phyloP scores from a whole-genome alignment of 345 rosid species.

The Crucihimalaya himalaica region DNA sequence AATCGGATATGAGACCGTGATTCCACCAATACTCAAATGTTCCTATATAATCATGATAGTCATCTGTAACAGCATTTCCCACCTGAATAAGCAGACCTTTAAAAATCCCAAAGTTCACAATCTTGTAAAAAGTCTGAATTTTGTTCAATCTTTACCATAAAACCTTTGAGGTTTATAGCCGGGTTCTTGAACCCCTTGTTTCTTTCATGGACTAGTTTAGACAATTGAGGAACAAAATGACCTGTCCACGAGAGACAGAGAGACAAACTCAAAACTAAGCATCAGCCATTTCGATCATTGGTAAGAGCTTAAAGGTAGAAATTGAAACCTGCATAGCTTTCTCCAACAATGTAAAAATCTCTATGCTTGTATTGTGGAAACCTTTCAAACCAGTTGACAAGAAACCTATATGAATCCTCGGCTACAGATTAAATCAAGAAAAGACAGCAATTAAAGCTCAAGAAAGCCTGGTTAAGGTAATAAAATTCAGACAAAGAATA shows the following conservation, averaged over 20 bases:
- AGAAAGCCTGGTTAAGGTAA: not conserved
- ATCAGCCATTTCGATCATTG: no score
- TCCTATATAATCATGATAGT: conserved; percentile 74
- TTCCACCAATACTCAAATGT: conserved; percentile 98
- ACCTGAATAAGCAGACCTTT: conserved; percentile 52
- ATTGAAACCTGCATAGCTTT: conserved; percentile 87
- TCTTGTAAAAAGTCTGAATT: conserved; percentile 9
- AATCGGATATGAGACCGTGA: conserved; percentile 92
- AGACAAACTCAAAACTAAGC: not conserved
- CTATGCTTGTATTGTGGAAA: conserved; percentile 93
- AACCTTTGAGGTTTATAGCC: conserved; percentile 81
- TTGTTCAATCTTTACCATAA: conserved; percentile 54
- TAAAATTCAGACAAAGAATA: not conserved
- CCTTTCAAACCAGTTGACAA: conserved; percentile 87
- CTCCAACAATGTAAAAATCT: conserved; percentile 91
- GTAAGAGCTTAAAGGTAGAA: not conserved
- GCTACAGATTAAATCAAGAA: conserved; percentile 52
- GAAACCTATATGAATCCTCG: conserved; percentile 78
- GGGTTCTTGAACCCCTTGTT: conserved; percentile 72
- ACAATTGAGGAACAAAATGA: conserved; percentile 96
- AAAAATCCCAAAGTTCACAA: conserved; percentile 12
- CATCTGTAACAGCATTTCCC: conserved; percentile 97
- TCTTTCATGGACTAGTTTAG: conserved; percentile 68
- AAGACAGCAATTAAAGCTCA: conserved; percentile 6
- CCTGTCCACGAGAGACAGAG: conserved; percentile 50